These are phyloP conservation scores for Lizanozyma gosingica DNA, from an alignment of 1,139 yeast species.

Conservation along the genomic window DNA sequence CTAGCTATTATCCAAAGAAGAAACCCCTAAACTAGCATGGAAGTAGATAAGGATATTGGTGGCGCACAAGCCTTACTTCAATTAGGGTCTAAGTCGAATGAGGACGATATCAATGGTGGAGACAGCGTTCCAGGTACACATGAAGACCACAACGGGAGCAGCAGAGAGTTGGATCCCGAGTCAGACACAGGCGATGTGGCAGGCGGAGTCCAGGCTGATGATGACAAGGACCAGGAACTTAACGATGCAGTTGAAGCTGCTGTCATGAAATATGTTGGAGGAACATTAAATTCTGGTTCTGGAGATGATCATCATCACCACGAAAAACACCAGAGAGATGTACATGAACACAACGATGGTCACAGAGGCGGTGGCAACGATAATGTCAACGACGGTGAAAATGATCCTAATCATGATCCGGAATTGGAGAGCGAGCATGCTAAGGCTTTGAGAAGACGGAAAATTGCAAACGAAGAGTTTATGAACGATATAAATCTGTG, in stretches of 20 bases:
- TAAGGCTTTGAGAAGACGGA: conserved; percentile 7
- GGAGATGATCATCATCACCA: not conserved
- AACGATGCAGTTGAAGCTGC: conserved; percentile 63
- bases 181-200: conserved; percentile 1
- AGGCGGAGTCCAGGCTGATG: conserved; percentile 3
- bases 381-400: conserved; percentile 2
- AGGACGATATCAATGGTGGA: conserved; percentile 5
- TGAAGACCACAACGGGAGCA: conserved; percentile 5
- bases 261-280: conserved; percentile 62
- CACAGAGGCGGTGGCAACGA: no score
- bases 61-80: conserved; percentile 40
- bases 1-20: no score
- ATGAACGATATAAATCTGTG: not conserved
- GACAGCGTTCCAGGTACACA: conserved; percentile 1
- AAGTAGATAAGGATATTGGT: conserved; percentile 32
- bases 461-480: not conserved
- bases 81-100: conserved; percentile 25
- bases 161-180: conserved; percentile 6
- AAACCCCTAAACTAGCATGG: conserved; percentile 15
- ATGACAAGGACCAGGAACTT: conserved; percentile 14
- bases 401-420: conserved; percentile 46
- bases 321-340: conserved; percentile 9
- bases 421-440: conserved; percentile 32
- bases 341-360: conserved; percentile 13
- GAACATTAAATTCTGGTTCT: conserved; percentile 25